Percentiles rank a stretch among this genome's conserved stretches.
Evolutionary conservation across 2,329 filamentous ascomycete genomes (phyloP).

Genomic region (Cryphonectria radicalis): DNA sequence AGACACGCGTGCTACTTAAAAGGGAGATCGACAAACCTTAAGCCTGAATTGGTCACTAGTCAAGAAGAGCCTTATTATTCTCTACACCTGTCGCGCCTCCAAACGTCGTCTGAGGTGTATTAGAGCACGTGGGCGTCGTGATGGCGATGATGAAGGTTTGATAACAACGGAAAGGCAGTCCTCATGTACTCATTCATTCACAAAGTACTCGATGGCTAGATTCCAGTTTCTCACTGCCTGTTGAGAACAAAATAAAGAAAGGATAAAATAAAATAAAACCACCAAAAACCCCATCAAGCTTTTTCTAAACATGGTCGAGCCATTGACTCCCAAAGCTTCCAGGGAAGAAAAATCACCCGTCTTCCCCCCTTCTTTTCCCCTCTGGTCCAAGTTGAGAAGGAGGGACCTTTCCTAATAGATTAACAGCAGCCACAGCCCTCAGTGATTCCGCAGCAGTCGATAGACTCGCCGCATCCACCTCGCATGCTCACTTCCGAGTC

Average conservation of each 20-base stretch:
- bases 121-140: not conserved
- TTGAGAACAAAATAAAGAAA: not conserved
- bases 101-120: not conserved
- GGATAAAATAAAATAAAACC: no score
- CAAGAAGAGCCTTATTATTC: not conserved
- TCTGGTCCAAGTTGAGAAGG: not conserved
- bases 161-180: not conserved
- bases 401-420: not conserved
- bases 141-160: not conserved
- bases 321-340: no score
- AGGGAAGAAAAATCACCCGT: not conserved
- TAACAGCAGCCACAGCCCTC: conserved; percentile 25
- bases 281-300: not conserved
- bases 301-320: not conserved
- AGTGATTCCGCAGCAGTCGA: conserved; percentile 27
- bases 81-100: not conserved
- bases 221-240: not conserved
- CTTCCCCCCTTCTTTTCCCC: not conserved
- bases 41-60: not conserved
- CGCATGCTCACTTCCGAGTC: conserved; percentile 24
- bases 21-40: conserved; percentile 1
- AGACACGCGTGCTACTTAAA: not conserved
- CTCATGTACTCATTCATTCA: not conserved
- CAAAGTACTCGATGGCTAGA: not conserved
- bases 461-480: conserved; percentile 26